These are phyloP conservation scores for Chenopodium suecicum DNA, from an alignment of 148 eudicot species.

Conservation along the genomic window DNA sequence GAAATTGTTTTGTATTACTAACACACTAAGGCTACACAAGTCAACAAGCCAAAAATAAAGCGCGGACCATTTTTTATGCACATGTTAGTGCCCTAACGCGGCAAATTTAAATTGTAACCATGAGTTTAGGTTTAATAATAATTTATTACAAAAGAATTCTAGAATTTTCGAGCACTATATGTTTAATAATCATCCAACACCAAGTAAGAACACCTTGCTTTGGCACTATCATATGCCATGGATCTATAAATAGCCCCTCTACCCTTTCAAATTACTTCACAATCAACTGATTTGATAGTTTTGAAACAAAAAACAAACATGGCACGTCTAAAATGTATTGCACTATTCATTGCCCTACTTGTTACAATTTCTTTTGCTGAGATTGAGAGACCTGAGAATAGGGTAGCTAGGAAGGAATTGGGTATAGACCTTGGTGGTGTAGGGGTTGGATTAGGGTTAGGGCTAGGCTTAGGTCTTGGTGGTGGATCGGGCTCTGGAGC, in stretches of 20 bases:
- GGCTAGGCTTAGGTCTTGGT: not conserved
- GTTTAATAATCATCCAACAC: not conserved
- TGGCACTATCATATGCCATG: not conserved
- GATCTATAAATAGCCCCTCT: slow-evolving; percentile 25
- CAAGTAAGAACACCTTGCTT: not conserved
- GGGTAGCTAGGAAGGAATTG: slow-evolving; percentile 56
- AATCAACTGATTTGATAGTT: not conserved
- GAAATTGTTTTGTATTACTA: no score
- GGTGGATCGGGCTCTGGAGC: not conserved
- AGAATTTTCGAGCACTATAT: not conserved
- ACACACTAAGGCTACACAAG: not conserved
- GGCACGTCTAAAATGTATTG: slow-evolving; percentile 26
- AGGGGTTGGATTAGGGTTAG: not conserved
- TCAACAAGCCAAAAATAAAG: not conserved
- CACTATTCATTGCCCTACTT: slow-evolving; percentile 31
- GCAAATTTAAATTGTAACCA: no score
- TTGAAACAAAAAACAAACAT: slow-evolving; percentile 12
- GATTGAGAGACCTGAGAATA: slow-evolving; percentile 31
- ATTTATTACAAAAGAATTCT: no score
- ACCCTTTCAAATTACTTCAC: slow-evolving; percentile 10
- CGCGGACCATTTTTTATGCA: not conserved
- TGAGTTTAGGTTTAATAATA: not conserved
- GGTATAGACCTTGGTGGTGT: not conserved
- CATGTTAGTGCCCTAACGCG: no score
- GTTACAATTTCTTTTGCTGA: slow-evolving; percentile 14